These are phyloP conservation scores for Saccharum spontaneum DNA, from an alignment of 176 grass and related monocot genomes.

Conservation along the genomic window DNA sequence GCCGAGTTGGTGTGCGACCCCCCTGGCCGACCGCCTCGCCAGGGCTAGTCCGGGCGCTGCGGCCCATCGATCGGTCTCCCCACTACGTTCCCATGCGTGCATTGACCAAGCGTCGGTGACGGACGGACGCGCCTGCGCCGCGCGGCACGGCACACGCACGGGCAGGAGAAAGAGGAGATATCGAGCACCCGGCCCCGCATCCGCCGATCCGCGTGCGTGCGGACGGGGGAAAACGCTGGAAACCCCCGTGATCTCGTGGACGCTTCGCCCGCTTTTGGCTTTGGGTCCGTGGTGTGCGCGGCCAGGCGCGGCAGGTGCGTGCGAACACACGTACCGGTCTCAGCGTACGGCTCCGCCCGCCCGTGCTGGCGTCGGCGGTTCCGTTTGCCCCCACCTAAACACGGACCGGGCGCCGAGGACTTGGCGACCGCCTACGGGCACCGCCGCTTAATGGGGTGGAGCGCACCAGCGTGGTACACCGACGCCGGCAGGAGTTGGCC, in stretches of 20 bases:
- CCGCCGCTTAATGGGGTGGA: background rate
- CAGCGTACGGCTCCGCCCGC: background rate
- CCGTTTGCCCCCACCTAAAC: slow-evolving; percentile 33
- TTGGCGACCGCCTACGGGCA: background rate
- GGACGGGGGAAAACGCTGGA: background rate
- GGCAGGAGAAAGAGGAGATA: background rate
- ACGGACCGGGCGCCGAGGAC: background rate
- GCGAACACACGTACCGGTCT: slow-evolving; percentile 26
- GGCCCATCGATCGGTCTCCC: background rate
- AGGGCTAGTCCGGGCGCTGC: background rate
- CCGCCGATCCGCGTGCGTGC: background rate
- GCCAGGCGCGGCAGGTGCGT: slow-evolving; percentile 4
- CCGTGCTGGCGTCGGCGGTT: slow-evolving; percentile 27
- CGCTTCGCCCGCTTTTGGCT: background rate
- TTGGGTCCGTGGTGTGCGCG: background rate
- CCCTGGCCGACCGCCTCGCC: background rate
- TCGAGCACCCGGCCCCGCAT: background rate
- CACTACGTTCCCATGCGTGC: slow-evolving; percentile 26
- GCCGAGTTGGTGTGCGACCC: background rate
- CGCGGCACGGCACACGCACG: background rate
- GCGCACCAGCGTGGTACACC: background rate
- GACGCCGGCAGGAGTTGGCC: background rate
- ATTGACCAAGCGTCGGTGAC: slow-evolving; percentile 38
- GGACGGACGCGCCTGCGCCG: background rate
- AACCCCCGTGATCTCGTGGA: background rate